Percentiles rank a stretch among this genome's conserved stretches.
phyloP scores from a whole-genome alignment of 192 early-diverging fungal genomes.

The Umbelopsis ramanniana region DNA sequence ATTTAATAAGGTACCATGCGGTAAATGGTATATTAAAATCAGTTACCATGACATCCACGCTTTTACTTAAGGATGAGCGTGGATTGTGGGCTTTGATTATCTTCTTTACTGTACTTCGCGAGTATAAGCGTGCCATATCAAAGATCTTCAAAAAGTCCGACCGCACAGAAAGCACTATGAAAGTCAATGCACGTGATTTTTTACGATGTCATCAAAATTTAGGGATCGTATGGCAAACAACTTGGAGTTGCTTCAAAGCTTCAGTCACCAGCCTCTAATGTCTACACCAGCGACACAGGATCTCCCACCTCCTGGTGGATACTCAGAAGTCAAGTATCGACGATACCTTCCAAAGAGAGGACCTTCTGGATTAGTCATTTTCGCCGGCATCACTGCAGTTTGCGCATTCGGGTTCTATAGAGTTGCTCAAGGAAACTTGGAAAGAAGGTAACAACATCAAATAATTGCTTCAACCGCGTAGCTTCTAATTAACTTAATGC shows the following conservation, averaged over 20 bases:
- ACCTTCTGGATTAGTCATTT: constrained; percentile 86
- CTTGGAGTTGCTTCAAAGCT: neutral
- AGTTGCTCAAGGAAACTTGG: constrained; percentile 64
- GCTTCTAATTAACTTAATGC: too few relatives aligned
- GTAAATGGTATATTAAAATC: neutral
- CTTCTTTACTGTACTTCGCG: constrained; percentile 19
- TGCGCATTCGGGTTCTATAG: constrained; percentile 86
- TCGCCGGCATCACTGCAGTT: constrained; percentile 72
- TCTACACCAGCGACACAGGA: constrained; percentile 59
- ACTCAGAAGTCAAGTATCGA: constrained; percentile 85
- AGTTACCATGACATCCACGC: constrained; percentile 13
- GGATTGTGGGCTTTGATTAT: constrained; percentile 16
- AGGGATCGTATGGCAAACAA: neutral
- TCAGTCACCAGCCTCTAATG: constrained; percentile 11
- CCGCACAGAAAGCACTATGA: neutral
- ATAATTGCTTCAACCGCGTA: too few relatives aligned
- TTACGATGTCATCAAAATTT: neutral
- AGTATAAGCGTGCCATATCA: constrained; percentile 12
- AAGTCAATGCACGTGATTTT: neutral
- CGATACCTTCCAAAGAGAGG: constrained; percentile 89
- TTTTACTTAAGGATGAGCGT: constrained; percentile 13
- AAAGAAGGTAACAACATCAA: constrained; percentile 61
- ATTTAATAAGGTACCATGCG: neutral
- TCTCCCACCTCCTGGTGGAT: constrained; percentile 77
- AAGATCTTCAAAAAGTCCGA: too few relatives aligned